Conservation (phyloP, 257 asterid species). For the Gentiana straminea region DNA sequence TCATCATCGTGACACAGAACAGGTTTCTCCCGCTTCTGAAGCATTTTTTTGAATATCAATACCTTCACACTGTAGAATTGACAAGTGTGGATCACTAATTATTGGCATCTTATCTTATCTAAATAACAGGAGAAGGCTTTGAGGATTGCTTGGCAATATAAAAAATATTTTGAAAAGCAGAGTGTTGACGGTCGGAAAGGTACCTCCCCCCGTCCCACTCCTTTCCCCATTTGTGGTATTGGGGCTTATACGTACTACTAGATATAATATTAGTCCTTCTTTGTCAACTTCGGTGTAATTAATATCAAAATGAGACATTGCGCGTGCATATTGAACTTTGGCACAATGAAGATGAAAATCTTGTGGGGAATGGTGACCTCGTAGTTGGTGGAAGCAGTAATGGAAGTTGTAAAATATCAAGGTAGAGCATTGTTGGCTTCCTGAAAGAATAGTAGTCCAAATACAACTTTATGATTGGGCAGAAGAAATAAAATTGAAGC, state of each 20-base stretch:
- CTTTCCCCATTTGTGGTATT: too few relatives aligned
- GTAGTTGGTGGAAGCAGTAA: neutral
- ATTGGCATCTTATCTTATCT: too few relatives aligned
- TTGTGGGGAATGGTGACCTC: neutral
- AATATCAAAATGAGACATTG: too few relatives aligned
- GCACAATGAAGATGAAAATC: too few relatives aligned
- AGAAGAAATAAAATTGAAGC: too few relatives aligned
- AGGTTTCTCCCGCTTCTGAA: slow-evolving; percentile 36
- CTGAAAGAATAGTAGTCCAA: too few relatives aligned
- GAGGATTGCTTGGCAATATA: slow-evolving; percentile 99
- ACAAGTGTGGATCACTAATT: neutral
- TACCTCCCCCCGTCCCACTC: slow-evolving; percentile 1
- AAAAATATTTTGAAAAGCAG: slow-evolving; percentile 72
- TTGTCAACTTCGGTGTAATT: neutral
- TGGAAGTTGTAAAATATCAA: too few relatives aligned
- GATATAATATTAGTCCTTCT: neutral
- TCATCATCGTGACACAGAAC: slow-evolving; percentile 46
- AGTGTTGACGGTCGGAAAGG: slow-evolving; percentile 62
- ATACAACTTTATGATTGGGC: too few relatives aligned
- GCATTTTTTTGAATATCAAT: neutral
- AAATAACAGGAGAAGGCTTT: slow-evolving; percentile 59
- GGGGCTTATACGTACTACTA: neutral
- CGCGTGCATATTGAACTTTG: too few relatives aligned
- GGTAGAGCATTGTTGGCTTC: too few relatives aligned
- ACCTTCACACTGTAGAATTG: neutral